A percentile compares a stretch with the other conserved stretches of the same genome.
phyloP scores from a whole-genome alignment of 148 eudicot species.

The Silene conica region DNA sequence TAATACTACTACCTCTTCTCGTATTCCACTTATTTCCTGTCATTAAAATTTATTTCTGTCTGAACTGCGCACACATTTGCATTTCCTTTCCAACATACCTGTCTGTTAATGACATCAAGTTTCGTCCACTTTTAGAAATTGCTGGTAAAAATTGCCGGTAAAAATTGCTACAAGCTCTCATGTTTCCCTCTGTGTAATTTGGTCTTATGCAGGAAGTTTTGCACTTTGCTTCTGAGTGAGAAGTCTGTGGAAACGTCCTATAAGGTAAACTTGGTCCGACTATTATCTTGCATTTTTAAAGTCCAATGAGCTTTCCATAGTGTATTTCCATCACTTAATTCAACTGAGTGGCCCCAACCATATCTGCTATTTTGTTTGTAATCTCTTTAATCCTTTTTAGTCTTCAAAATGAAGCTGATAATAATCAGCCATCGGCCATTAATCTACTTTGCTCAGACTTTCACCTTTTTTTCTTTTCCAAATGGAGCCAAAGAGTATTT shows the following conservation, averaged over 20 bases:
- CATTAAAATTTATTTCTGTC: not conserved
- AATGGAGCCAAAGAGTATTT: not conserved
- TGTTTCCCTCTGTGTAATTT: slow-evolving; percentile 12
- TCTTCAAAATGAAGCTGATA: not conserved
- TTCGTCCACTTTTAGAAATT: not conserved
- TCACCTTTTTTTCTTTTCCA: not conserved
- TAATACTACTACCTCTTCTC: not conserved
- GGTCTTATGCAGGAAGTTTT: slow-evolving; percentile 53
- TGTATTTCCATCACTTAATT: not conserved
- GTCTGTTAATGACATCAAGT: not conserved
- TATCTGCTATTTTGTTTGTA: not conserved
- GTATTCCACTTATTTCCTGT: not conserved
- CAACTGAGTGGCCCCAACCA: not conserved
- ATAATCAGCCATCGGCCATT: not conserved
- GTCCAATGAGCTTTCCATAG: not conserved
- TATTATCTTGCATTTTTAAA: not conserved
- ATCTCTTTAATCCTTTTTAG: not conserved
- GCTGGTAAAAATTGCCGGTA: not conserved
- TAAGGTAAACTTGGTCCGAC: slow-evolving; percentile 42
- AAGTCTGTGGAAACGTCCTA: slow-evolving; percentile 34
- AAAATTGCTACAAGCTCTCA: not conserved
- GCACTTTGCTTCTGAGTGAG: slow-evolving; percentile 59
- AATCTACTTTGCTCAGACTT: not conserved
- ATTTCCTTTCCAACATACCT: not conserved
- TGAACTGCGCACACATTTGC: not conserved